Base-by-base conservation (phyloP, 1,284 basidiomycete genomes). In the Cryptococcus deneoformans region DNA sequence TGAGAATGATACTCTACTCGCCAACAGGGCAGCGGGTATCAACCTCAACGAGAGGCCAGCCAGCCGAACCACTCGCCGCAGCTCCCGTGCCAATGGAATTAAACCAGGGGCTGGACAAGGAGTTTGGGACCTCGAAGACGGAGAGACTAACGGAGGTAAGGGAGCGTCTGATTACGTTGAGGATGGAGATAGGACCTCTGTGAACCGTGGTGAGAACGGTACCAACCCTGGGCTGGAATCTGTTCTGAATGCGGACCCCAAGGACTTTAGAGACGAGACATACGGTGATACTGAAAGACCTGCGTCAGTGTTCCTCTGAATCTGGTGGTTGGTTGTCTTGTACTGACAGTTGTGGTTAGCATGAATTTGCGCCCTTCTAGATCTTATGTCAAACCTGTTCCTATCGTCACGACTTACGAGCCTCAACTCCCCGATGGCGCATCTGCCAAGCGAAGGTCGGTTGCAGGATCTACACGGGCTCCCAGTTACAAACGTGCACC, bases 301-400 rank as follows among this genome's bases (percentile, higher is more conserved):
- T 35, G 34, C 20, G 20, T 20, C 20, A 20, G 20, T 20, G 20
- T 20, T 20, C 20, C 20, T 20, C 20, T 20, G 20, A 20, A 20
- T 20, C 20, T 20, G 20, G 20, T 20, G 20, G 20, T 20, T 20
- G 20, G 20, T 20, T 52, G n/a, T 20, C 43, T 16, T 37, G 46
- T 46, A 56, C 14, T 40, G 50, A 44, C 10, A 48, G 8, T 2
- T 8, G 24, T 35, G 24, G 20, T 14, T 46, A 63, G 62, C 5
- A 20, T 67, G 12, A 36, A 47, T 36, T 53, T 69, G 8, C 43
- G 65, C 38, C 70, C 70, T 12, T 76, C 75, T 3, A 63, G 75
- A 37, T 76, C 75, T 6, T 77, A 77, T 64, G 60, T 69, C 64
- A 68, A 70, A 52, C 62, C 65, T 2, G 69, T 72, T 44, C 66